Percentiles rank a stretch among this genome's conserved stretches.
Conservation (phyloP, 2,329 filamentous ascomycete species). For the Botrytis hyacinthi region DNA sequence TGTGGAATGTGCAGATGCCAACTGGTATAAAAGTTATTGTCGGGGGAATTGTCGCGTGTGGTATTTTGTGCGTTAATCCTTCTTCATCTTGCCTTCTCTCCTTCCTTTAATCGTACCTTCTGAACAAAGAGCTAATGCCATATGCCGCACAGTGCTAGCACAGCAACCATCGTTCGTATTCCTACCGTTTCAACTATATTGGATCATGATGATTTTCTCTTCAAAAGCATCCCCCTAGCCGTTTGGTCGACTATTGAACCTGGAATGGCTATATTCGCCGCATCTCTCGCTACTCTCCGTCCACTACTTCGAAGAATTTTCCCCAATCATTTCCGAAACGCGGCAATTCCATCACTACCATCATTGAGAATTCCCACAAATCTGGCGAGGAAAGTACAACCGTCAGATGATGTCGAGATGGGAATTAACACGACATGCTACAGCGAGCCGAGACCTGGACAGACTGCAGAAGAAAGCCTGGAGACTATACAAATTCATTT, state of each 20-base stretch:
- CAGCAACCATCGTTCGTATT: background rate
- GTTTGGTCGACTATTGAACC: background rate
- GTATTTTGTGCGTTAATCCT: background rate
- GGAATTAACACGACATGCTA: background rate
- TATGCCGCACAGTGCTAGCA: background rate
- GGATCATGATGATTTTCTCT: background rate
- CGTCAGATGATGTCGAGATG: background rate
- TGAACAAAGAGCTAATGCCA: background rate
- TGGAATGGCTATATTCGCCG: background rate
- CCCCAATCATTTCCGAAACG: background rate
- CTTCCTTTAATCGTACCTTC: background rate
- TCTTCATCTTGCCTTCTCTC: too few species aligned
- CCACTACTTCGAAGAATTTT: background rate
- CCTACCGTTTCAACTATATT: background rate
- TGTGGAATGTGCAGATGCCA: background rate
- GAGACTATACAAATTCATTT: background rate
- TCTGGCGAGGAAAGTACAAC: background rate
- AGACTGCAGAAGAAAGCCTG: background rate
- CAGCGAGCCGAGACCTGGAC: background rate
- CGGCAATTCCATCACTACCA: background rate
- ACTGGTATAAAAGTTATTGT: background rate
- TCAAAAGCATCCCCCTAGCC: background rate
- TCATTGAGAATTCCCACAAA: background rate
- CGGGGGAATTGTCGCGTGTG: background rate
- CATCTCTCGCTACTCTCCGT: conserved; percentile 5